Evolutionary conservation across 1,139 yeast genomes (phyloP), one percentile per base, ranked within the genome.

Genomic region (Eremothecium cymbalariae): DNA sequence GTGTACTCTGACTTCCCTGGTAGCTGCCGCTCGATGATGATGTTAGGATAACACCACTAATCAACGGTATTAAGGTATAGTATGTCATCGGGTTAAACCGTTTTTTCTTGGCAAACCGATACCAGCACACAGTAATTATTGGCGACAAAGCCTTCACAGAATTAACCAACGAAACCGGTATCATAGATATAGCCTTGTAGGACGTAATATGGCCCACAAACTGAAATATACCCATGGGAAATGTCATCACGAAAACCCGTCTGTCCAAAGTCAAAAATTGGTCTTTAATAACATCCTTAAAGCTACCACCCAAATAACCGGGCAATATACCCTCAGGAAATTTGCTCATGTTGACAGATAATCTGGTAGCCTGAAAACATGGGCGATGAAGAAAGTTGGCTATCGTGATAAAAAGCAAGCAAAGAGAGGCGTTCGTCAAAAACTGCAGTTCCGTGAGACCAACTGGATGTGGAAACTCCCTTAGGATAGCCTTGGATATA

Each of bases 151-250:
- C 90, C 61, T 88, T 88, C 48, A 88, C 77, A 12, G 95, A 86
- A 58, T 86, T 95, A 18, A 88, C 95, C 45, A 88, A 63, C 4
- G 95, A 82, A 12, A 88, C 95, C 0, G 96, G 95, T 31, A 88
- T 82, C 42, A 80, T 60, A 2, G 86, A 72, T 2, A 95, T 85
- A 16, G 97, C 90, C 57, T 82, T 81, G 56, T 86, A 95, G 4
- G 94, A 75, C 8, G 94, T 74, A 41, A 86, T 74, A 58, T 88
- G 97, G 13, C 97, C 97, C 19, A 78, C 65, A 44, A 88, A 81
- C 62, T 88, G 97, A 60, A 88, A 88, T 39, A 77, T 64, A 3
- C 96, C 97, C 95, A 88, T 83, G 15, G 96, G 96, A 18, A 84
- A 70, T 0, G 94, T 83, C 21, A 90, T 75, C 37, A 65, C 55